These are phyloP conservation scores for Tympanopsis confertula DNA, from an alignment of 2,329 filamentous ascomycete species.

Conservation along the genomic window DNA sequence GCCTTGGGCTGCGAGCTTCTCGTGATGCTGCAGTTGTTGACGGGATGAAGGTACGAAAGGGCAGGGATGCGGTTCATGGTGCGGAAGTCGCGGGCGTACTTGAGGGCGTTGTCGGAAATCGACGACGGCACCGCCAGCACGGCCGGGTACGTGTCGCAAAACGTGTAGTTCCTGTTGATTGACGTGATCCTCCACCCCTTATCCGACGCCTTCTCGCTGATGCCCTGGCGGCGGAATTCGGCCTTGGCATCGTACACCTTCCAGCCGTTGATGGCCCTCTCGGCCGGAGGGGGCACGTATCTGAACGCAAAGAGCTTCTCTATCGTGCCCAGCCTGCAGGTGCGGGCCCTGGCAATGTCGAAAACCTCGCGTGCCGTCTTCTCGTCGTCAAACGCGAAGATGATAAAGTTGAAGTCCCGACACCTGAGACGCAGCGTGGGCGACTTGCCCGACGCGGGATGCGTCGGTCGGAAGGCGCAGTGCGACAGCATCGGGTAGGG, in stretches of 20 bases:
- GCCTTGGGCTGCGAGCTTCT: conserved; percentile 85
- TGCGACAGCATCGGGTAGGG: conserved; percentile 84
- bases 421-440: conserved; percentile 80
- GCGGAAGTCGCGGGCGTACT: conserved; percentile 81
- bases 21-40: conserved; percentile 95
- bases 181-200: conserved; percentile 78
- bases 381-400: conserved; percentile 74
- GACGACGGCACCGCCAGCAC: conserved; percentile 72
- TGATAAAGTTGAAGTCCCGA: conserved; percentile 87
- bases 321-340: conserved; percentile 70
- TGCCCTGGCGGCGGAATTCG: conserved; percentile 80
- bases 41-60: conserved; percentile 84
- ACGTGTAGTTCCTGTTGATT: conserved; percentile 81
- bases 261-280: conserved; percentile 71
- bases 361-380: conserved; percentile 71
- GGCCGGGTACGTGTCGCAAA: conserved; percentile 85
- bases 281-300: conserved; percentile 64
- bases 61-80: conserved; percentile 81
- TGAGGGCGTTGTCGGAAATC: conserved; percentile 94
- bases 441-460: conserved; percentile 54
- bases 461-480: conserved; percentile 67
- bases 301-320: conserved; percentile 86
- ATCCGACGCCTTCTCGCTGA: conserved; percentile 67
- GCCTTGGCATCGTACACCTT: conserved; percentile 71
- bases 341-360: conserved; percentile 70